Evolutionary conservation across 345 rosid genomes (phyloP).

Genomic region (Populus alba): DNA sequence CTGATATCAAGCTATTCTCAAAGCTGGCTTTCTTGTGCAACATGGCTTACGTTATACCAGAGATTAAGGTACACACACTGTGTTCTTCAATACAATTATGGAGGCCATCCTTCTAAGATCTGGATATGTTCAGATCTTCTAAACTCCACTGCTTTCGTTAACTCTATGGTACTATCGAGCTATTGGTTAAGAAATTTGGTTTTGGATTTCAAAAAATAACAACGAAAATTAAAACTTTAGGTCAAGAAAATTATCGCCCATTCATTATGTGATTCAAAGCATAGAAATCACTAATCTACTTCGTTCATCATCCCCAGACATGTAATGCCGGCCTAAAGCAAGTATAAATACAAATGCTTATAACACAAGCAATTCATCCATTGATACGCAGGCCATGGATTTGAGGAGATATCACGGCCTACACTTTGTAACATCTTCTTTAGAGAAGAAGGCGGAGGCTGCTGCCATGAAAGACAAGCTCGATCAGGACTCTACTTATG

Average conservation of each 20-base stretch:
- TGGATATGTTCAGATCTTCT: background rate
- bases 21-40: slow-evolving; percentile 81
- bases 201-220: background rate
- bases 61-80: slow-evolving; percentile 44
- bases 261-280: background rate
- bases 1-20: slow-evolving; percentile 65
- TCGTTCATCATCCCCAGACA: background rate
- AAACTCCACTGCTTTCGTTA: background rate
- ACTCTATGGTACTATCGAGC: background rate
- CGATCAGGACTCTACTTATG: slow-evolving; percentile 45
- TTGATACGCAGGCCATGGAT: slow-evolving; percentile 43
- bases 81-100: background rate
- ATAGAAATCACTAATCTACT: too few species aligned
- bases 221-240: background rate
- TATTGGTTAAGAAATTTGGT: background rate
- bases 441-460: slow-evolving; percentile 71
- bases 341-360: background rate
- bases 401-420: slow-evolving; percentile 60
- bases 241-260: background rate
- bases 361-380: background rate
- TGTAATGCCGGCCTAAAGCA: background rate
- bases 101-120: background rate
- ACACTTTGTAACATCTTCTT: slow-evolving; percentile 71
- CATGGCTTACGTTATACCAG: slow-evolving; percentile 78
- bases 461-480: slow-evolving; percentile 52